Percentiles rank a stretch among this genome's conserved stretches.
phyloP scores from a whole-genome alignment of 2,329 filamentous ascomycete genomes.

The Aspergillus proliferans region DNA sequence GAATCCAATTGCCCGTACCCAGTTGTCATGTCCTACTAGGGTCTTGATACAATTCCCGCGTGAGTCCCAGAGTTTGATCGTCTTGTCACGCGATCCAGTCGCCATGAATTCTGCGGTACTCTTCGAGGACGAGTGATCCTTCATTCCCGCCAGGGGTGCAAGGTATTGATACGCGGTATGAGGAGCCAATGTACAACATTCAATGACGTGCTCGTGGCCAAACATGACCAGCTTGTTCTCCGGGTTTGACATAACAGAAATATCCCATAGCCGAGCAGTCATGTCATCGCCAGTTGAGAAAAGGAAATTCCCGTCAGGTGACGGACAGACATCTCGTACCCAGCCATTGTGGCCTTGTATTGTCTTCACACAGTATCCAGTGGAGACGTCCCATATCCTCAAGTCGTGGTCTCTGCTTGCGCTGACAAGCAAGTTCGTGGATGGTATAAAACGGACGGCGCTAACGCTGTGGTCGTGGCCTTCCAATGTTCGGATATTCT shows the following conservation, averaged over 20 bases:
- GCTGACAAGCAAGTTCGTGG: constrained; percentile 77
- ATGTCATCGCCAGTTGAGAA: constrained; percentile 78
- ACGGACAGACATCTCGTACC: constrained; percentile 84
- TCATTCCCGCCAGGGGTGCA: constrained; percentile 69
- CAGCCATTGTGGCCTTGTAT: constrained; percentile 78
- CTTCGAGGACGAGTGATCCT: constrained; percentile 67
- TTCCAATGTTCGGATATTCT: constrained; percentile 84
- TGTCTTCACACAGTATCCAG: constrained; percentile 88
- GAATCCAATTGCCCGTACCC: constrained; percentile 77
- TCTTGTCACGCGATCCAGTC: constrained; percentile 81
- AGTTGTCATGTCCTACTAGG: constrained; percentile 59
- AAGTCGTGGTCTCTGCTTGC: constrained; percentile 80
- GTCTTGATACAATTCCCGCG: constrained; percentile 71
- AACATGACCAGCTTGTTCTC: constrained; percentile 62
- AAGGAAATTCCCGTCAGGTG: constrained; percentile 74
- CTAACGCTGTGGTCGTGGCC: constrained; percentile 92
- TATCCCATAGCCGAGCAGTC: constrained; percentile 78
- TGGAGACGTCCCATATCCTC: constrained; percentile 87
- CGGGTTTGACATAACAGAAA: constrained; percentile 66
- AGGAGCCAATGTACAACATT: constrained; percentile 56
- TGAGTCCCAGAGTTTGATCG: constrained; percentile 78
- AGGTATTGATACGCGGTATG: constrained; percentile 71
- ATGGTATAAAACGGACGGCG: constrained; percentile 80
- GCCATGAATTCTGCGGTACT: constrained; percentile 82
- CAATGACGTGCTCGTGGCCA: constrained; percentile 2